Percentiles rank a stretch among this genome's conserved stretches.
Evolutionary conservation across 352 stramenopile species (phyloP).

Genomic region (Globisporangium solare): DNA sequence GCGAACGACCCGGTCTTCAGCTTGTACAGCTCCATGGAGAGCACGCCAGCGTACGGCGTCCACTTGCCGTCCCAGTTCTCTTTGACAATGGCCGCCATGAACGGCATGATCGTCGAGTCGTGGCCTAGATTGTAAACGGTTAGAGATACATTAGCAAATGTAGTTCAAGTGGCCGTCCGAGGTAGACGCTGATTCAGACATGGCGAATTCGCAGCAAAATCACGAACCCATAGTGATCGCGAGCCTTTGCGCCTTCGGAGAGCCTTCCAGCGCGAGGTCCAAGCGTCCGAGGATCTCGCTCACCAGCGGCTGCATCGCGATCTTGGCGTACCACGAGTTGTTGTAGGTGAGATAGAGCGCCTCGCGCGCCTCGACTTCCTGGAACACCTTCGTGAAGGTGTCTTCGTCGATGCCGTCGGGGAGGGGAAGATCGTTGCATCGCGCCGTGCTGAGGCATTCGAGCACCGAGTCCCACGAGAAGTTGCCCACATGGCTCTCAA

Average conservation of each 20-base stretch:
- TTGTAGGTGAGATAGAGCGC: conserved; percentile 67
- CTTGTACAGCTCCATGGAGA: conserved; percentile 82
- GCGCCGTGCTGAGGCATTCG: conserved; percentile 76
- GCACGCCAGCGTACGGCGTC: conserved; percentile 79
- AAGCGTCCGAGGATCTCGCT: conserved; percentile 63
- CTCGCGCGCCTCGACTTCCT: conserved; percentile 69
- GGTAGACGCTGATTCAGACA: neutral
- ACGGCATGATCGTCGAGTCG: conserved; percentile 85
- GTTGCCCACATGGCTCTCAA: conserved; percentile 59
- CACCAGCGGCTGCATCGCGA: conserved; percentile 82
- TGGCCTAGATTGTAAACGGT: conserved; percentile 47
- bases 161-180: no score
- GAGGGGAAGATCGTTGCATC: conserved; percentile 72
- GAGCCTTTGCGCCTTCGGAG: conserved; percentile 42
- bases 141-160: neutral
- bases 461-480: conserved; percentile 79
- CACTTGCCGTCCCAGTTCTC: conserved; percentile 79
- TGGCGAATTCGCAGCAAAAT: neutral
- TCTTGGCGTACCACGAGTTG: conserved; percentile 77
- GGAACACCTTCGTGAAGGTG: conserved; percentile 73
- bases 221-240: conserved; percentile 72
- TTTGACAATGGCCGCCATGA: conserved; percentile 63
- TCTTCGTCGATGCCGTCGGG: conserved; percentile 59
- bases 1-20: conserved; percentile 48
- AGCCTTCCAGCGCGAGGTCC: conserved; percentile 39